phyloP scores from a whole-genome alignment of 2,329 filamentous ascomycete species.

The Sordariomycetes sp. region DNA sequence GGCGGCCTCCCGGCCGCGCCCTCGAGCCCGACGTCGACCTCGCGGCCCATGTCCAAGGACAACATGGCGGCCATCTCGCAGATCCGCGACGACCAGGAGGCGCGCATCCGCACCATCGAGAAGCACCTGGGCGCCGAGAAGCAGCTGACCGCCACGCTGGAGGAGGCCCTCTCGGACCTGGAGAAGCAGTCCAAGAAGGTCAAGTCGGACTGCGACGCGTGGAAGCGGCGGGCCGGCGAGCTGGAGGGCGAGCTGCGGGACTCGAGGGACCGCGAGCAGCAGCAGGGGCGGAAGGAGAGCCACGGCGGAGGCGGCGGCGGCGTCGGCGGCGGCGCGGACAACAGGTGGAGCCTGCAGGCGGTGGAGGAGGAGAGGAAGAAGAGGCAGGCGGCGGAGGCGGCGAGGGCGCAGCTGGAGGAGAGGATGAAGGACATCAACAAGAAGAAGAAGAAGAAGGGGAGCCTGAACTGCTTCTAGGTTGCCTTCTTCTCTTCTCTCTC shows the following conservation, averaged over 20 bases:
- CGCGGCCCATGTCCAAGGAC: conserved; percentile 74
- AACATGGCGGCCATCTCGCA: conserved; percentile 54
- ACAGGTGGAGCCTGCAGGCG: conserved; percentile 66
- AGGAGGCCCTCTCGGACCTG: conserved; percentile 89
- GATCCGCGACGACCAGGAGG: conserved; percentile 87
- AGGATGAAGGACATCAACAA: conserved; percentile 90
- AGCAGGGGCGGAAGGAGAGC: conserved; percentile 50
- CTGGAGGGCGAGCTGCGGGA: conserved; percentile 65
- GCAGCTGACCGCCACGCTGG: conserved; percentile 87
- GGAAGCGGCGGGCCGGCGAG: conserved; percentile 74
- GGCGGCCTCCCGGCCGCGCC: conserved; percentile 37
- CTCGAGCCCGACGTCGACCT: conserved; percentile 40
- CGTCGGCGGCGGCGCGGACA: conserved; percentile 36
- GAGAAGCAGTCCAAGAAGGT: conserved; percentile 87
- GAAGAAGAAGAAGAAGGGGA: conserved; percentile 83
- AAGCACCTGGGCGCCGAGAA: conserved; percentile 95
- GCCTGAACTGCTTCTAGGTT: conserved; percentile 93
- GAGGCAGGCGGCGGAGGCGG: conserved; percentile 79
- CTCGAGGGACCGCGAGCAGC: conserved; percentile 44
- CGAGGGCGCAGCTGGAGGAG: conserved; percentile 81
- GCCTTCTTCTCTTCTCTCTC: background rate
- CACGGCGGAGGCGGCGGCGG: no score
- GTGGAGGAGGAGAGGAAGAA: conserved; percentile 96
- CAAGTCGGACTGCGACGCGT: conserved; percentile 80
- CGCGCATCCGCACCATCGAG: conserved; percentile 88